A percentile compares a stretch with the other conserved stretches of the same genome.
phyloP scores from a whole-genome alignment of 768 basidiomycete species.

The Trichaptum fuscoviolaceum region DNA sequence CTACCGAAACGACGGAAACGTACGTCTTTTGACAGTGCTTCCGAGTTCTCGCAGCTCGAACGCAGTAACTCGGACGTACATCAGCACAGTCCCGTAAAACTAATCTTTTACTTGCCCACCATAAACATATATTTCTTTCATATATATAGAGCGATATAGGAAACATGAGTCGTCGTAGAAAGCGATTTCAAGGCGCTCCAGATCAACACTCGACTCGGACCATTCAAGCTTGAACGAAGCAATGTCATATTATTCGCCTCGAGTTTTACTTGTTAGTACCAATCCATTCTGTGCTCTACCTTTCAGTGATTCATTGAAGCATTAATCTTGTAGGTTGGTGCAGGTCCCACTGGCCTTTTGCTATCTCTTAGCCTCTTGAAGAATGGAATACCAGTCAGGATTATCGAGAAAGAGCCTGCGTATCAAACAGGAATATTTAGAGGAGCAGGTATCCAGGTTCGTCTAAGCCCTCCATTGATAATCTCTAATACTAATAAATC shows the following conservation, averaged over 20 bases:
- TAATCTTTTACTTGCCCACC: too few species aligned
- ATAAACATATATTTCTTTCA: too few species aligned
- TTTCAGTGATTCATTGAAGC: background rate
- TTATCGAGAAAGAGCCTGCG: slow-evolving; percentile 3
- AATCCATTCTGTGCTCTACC: background rate
- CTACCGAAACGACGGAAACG: too few species aligned
- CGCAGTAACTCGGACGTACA: too few species aligned
- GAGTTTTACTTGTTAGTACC: background rate
- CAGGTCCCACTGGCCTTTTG: slow-evolving; percentile 10
- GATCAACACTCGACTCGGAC: too few species aligned
- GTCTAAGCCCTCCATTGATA: background rate
- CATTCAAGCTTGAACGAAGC: background rate
- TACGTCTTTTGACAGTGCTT: too few species aligned
- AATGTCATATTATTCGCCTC: background rate
- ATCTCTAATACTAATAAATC: background rate
- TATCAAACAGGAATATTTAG: background rate
- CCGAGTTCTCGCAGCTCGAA: too few species aligned
- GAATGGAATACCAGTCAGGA: slow-evolving; percentile 11
- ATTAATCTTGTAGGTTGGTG: slow-evolving; percentile 6
- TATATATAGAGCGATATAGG: too few species aligned
- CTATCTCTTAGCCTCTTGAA: slow-evolving; percentile 8
- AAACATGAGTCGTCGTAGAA: too few species aligned
- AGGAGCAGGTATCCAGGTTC: background rate
- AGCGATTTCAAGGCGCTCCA: too few species aligned
- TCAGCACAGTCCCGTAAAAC: too few species aligned